These are phyloP conservation scores for Xylaria sp. DNA, from an alignment of 495 filamentous ascomycete species.

Conservation along the genomic window DNA sequence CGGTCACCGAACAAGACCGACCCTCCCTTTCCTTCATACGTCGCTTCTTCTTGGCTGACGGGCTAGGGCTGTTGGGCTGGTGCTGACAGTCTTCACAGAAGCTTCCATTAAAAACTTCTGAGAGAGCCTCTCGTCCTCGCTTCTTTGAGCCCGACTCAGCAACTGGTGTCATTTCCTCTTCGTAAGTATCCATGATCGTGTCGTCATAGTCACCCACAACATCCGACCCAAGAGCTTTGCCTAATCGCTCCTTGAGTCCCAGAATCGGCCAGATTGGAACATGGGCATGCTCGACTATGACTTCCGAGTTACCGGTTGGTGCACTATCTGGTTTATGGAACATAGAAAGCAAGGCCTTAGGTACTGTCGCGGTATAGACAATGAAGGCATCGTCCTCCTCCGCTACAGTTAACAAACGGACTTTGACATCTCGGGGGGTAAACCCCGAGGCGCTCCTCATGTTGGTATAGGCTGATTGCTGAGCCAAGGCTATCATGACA, in stretches of 20 bases:
- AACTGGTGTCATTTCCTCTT: conserved; percentile 15
- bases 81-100: conserved; percentile 36
- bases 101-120: conserved; percentile 36
- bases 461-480: conserved; percentile 48
- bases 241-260: conserved; percentile 56
- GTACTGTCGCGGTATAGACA: conserved; percentile 51
- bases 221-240: conserved; percentile 51
- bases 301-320: conserved; percentile 28
- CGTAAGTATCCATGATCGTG: conserved; percentile 46
- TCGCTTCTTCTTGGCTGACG: conserved; percentile 31
- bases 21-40: conserved; percentile 32
- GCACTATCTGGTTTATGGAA: conserved; percentile 47
- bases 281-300: conserved; percentile 46
- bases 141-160: conserved; percentile 19
- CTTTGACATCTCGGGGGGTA: conserved; percentile 44
- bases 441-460: conserved; percentile 26
- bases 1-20: conserved; percentile 36
- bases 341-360: conserved; percentile 46
- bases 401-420: conserved; percentile 50
- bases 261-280: conserved; percentile 55
- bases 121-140: conserved; percentile 31
- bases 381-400: conserved; percentile 48
- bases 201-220: conserved; percentile 47
- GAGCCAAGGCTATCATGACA: conserved; percentile 54
- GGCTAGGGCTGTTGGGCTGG: conserved; percentile 19